These are phyloP conservation scores for Neospermospora avenae DNA, from an alignment of 2,329 filamentous ascomycete genomes.

Conservation along the genomic window DNA sequence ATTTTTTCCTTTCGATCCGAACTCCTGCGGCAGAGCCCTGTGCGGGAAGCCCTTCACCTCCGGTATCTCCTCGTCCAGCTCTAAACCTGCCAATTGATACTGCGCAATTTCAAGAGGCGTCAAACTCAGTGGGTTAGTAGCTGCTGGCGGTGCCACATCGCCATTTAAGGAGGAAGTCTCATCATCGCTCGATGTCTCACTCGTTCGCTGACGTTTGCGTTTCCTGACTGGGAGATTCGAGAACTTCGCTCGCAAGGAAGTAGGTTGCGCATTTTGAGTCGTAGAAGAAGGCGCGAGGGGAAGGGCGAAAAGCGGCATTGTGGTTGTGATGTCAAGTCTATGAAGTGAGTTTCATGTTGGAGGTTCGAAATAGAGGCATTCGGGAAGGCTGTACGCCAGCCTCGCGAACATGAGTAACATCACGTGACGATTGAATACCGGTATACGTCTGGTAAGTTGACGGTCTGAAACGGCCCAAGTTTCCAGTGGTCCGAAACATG, in stretches of 20 bases:
- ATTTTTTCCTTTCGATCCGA: neutral
- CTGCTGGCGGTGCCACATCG: conserved; percentile 15
- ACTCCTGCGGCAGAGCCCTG: conserved; percentile 36
- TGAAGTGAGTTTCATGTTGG: neutral
- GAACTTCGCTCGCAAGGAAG: conserved; percentile 12
- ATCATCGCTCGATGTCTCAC: conserved; percentile 3
- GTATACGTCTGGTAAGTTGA: too few relatives aligned
- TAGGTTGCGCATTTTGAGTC: conserved; percentile 10
- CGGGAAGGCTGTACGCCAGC: neutral
- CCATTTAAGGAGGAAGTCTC: conserved; percentile 17
- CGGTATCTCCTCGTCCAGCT: conserved; percentile 44
- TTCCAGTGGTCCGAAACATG: too few relatives aligned
- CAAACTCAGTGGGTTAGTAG: conserved; percentile 54
- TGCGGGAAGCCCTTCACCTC: conserved; percentile 50
- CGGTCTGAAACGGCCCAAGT: too few relatives aligned
- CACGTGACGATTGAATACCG: neutral
- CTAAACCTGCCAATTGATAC: conserved; percentile 51
- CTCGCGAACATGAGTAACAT: neutral
- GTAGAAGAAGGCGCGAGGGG: conserved; percentile 20
- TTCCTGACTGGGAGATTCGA: conserved; percentile 21
- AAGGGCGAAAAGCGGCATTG: conserved; percentile 30
- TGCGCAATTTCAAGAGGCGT: conserved; percentile 50
- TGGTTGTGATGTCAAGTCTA: neutral
- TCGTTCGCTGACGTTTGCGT: conserved; percentile 20
- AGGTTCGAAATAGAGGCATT: neutral